Percentiles rank a stretch among this genome's conserved stretches.
These are phyloP conservation scores for Begonia loranthoides DNA, from an alignment of 306 rosid species.

Conservation along the genomic window DNA sequence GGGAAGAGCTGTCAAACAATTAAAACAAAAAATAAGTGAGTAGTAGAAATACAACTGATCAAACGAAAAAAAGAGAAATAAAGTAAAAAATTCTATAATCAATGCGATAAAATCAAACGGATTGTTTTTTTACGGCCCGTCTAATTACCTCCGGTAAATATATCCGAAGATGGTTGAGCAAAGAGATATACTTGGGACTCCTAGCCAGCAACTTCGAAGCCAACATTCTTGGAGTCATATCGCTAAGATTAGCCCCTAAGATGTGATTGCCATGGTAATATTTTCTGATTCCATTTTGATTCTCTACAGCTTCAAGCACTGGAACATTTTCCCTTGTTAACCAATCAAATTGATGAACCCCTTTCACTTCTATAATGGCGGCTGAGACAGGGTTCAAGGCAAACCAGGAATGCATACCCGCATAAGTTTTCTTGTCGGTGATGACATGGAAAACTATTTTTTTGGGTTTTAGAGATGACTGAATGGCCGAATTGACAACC, in stretches of 20 bases:
- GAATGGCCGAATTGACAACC: constrained; percentile 80
- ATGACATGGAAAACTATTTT: constrained; percentile 88
- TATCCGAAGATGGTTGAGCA: constrained; percentile 92
- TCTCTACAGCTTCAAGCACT: constrained; percentile 96
- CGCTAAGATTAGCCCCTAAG: constrained; percentile 48
- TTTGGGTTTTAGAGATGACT: constrained; percentile 64
- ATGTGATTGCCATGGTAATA: constrained; percentile 92
- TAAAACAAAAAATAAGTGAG: no score
- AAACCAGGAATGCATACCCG: constrained; percentile 99
- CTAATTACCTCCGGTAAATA: constrained; percentile 80
- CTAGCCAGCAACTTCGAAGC: constrained; percentile 86
- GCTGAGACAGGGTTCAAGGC: constrained; percentile 81
- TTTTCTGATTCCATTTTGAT: constrained; percentile 66
- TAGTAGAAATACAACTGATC: no score
- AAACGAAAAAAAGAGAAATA: no score
- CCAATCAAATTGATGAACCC: constrained; percentile 93
- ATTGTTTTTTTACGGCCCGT: neutral
- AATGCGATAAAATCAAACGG: no score
- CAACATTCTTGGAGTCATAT: constrained; percentile 52
- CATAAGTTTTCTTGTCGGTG: constrained; percentile 89
- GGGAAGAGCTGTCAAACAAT: constrained; percentile 61
- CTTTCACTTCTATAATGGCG: constrained; percentile 87
- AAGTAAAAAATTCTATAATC: no score
- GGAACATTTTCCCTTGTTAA: constrained; percentile 96
- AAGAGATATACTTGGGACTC: constrained; percentile 95